Conservation (phyloP, 441 rosid genomes). For the Erodium trifolium region DNA sequence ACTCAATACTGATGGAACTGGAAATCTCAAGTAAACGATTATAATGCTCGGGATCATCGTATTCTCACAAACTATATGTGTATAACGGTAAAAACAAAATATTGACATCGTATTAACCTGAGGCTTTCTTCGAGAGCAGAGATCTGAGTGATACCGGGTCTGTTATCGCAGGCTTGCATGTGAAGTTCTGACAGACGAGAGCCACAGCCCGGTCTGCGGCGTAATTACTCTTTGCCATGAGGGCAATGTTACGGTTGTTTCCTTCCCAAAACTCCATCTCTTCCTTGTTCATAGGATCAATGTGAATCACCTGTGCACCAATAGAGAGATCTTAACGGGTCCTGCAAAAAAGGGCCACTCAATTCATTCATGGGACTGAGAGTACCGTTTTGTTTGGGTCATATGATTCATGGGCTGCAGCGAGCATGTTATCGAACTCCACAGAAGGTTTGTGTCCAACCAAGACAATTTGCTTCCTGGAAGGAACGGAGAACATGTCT, state of each 20-base stretch:
- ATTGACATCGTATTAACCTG: conserved; percentile 1
- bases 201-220: conserved; percentile 51
- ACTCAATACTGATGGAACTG: no score
- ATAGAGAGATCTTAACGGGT: not conserved
- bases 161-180: conserved; percentile 56
- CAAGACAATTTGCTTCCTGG: conserved; percentile 56
- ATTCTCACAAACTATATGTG: no score
- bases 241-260: conserved; percentile 43
- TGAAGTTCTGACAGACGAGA: conserved; percentile 80
- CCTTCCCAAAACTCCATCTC: conserved; percentile 80
- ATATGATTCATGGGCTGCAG: conserved; percentile 60
- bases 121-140: conserved; percentile 41
- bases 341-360: not conserved
- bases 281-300: conserved; percentile 46
- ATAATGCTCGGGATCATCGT: no score
- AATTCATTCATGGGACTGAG: not conserved
- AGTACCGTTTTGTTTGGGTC: conserved; percentile 71
- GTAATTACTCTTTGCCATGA: conserved; percentile 51
- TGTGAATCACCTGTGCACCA: conserved; percentile 62
- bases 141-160: conserved; percentile 40
- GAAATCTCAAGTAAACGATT: no score
- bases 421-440: conserved; percentile 60
- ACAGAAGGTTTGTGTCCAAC: conserved; percentile 46
- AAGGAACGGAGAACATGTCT: conserved; percentile 52
- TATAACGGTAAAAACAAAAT: no score